phyloP scores from a whole-genome alignment of 805 yeast genomes.

The Starmera amethionina region DNA sequence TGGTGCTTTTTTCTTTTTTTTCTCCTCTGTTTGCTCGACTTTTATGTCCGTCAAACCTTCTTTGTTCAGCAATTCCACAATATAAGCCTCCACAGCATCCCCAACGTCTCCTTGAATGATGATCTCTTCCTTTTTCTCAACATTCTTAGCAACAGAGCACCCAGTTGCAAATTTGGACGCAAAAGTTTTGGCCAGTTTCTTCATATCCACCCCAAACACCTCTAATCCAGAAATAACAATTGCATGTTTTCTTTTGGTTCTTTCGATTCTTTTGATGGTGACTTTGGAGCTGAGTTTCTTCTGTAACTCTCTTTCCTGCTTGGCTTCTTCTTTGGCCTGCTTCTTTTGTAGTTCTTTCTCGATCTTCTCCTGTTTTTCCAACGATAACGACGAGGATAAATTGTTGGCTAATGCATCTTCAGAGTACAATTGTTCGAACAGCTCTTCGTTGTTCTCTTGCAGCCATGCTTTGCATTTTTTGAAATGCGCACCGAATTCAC shows the following conservation, averaged over 20 bases:
- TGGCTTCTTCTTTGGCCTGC: conserved; percentile 78
- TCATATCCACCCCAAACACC: conserved; percentile 80
- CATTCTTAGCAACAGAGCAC: conserved; percentile 81
- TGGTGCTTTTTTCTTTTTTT: conserved; percentile 54
- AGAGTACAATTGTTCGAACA: conserved; percentile 52
- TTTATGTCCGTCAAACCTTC: conserved; percentile 78
- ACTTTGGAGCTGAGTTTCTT: conserved; percentile 76
- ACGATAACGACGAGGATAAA: conserved; percentile 49
- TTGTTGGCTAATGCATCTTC: conserved; percentile 42
- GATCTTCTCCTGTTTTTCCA: conserved; percentile 75
- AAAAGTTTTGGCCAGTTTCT: conserved; percentile 84
- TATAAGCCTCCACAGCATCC: conserved; percentile 77
- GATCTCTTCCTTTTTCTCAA: conserved; percentile 86
- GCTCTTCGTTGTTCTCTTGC: conserved; percentile 42
- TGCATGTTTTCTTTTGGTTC: conserved; percentile 83
- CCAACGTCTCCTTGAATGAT: conserved; percentile 92
- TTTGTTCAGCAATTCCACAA: conserved; percentile 61
- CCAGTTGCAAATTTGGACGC: conserved; percentile 96
- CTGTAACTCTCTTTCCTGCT: conserved; percentile 74
- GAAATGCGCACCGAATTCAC: conserved; percentile 81
- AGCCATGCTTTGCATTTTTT: conserved; percentile 84
- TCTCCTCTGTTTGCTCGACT: conserved; percentile 82
- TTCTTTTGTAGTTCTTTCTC: conserved; percentile 74
- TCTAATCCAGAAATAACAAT: conserved; percentile 83
- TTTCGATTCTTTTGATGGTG: conserved; percentile 73